Percentiles rank a stretch among this genome's conserved stretches.
Conservation (phyloP, 2,329 filamentous ascomycete genomes). For the Alternaria conjuncta region DNA sequence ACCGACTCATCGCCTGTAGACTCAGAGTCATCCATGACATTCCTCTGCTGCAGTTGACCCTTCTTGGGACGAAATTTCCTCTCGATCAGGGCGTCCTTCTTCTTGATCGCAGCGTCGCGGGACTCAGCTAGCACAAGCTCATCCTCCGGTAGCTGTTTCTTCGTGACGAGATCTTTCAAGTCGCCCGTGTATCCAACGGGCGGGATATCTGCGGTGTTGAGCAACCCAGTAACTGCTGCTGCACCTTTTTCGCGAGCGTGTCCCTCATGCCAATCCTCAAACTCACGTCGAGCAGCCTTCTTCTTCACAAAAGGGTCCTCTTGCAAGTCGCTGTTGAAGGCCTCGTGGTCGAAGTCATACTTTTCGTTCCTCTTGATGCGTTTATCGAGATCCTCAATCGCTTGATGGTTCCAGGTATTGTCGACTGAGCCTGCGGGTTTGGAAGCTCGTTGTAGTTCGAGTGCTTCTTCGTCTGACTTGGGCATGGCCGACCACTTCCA, state of each 20-base stretch:
- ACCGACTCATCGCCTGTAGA: too few species aligned
- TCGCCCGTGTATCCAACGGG: neutral
- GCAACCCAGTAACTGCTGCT: neutral
- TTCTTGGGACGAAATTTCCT: too few species aligned
- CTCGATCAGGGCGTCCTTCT: neutral
- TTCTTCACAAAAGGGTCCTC: too few species aligned
- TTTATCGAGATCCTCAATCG: neutral
- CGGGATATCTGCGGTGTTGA: neutral
- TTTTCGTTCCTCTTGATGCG: neutral
- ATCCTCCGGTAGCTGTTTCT: neutral
- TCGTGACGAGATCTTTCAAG: neutral
- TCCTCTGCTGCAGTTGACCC: too few species aligned
- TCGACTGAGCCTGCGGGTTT: neutral
- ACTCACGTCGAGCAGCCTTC: too few species aligned
- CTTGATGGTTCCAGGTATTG: neutral
- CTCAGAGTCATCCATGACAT: too few species aligned
- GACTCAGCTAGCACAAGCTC: neutral
- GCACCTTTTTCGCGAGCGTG: neutral
- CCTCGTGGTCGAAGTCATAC: neutral
- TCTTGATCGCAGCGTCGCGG: neutral
- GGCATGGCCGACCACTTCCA: neutral
- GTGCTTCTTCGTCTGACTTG: neutral
- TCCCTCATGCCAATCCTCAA: neutral
- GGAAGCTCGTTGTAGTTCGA: neutral
- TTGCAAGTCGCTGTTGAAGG: neutral